A percentile compares a stretch with the other conserved stretches of the same genome.
phyloP scores from a whole-genome alignment of 768 basidiomycete species.

The Hericium rajendrae region DNA sequence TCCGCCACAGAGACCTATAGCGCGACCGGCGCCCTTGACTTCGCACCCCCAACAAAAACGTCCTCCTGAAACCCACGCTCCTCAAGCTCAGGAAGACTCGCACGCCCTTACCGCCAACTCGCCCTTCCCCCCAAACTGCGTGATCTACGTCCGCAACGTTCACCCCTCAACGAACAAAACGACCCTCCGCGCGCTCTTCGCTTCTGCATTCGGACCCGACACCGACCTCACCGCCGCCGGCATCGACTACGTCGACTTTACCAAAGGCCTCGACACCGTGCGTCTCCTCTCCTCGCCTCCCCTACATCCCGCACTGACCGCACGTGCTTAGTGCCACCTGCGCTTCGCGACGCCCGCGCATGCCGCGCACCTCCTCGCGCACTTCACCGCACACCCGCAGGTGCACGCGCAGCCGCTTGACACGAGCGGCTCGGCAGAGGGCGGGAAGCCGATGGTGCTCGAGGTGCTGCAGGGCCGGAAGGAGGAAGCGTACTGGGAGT shows the following conservation, averaged over 20 bases:
- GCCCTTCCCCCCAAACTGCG: slow-evolving; percentile 45
- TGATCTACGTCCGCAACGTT: slow-evolving; percentile 62
- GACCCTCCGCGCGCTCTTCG: slow-evolving; percentile 53
- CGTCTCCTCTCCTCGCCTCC: slow-evolving; percentile 13
- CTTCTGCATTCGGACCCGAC: slow-evolving; percentile 26
- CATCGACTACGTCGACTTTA: slow-evolving; percentile 75
- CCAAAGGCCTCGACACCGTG: slow-evolving; percentile 67
- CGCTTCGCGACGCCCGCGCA: slow-evolving; percentile 49
- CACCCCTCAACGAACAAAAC: slow-evolving; percentile 78
- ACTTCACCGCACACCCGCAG: slow-evolving; percentile 30
- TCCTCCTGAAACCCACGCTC: not conserved
- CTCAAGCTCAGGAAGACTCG: not conserved
- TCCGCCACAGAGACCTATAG: not conserved
- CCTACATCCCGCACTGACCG: not conserved
- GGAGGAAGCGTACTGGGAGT: slow-evolving; percentile 72
- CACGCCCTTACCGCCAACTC: not conserved
- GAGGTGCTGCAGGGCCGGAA: slow-evolving; percentile 54
- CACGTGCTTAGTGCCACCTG: slow-evolving; percentile 52
- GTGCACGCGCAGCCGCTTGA: slow-evolving; percentile 49
- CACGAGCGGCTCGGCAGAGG: slow-evolving; percentile 28
- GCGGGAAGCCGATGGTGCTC: slow-evolving; percentile 26
- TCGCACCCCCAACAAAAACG: not conserved
- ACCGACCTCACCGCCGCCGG: slow-evolving; percentile 18
- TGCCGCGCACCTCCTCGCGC: slow-evolving; percentile 32
- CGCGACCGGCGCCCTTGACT: not conserved